A percentile compares a stretch with the other conserved stretches of the same genome.
These are phyloP conservation scores for Podospora pseudopauciseta DNA, from an alignment of 495 filamentous ascomycete species.

Conservation along the genomic window DNA sequence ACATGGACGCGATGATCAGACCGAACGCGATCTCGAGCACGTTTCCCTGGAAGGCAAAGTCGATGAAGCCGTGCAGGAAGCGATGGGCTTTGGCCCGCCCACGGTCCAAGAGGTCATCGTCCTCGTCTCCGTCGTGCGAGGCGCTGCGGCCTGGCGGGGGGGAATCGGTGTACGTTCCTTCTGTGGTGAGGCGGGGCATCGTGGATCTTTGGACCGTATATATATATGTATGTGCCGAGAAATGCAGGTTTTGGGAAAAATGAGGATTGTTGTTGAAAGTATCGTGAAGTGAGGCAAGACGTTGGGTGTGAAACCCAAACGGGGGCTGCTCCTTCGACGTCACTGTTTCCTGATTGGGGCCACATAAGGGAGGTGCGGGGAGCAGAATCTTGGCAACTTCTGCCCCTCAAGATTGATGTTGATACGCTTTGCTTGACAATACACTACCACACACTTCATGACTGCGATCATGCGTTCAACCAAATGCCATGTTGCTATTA, in stretches of 20 bases:
- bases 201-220: neutral
- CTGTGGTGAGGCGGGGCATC: neutral
- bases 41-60: constrained; percentile 70
- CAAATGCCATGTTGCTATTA: neutral
- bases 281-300: neutral
- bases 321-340: neutral
- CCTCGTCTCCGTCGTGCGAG: neutral
- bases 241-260: neutral
- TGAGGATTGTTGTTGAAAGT: neutral
- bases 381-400: neutral
- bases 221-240: neutral
- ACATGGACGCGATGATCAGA: constrained; percentile 69
- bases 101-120: neutral
- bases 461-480: neutral
- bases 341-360: neutral
- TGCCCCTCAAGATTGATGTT: neutral
- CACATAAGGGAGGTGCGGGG: neutral
- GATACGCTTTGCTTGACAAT: neutral
- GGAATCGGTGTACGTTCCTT: neutral
- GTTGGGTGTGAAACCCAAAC: neutral
- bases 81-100: constrained; percentile 9
- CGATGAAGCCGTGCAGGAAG: constrained; percentile 59
- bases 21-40: constrained; percentile 73
- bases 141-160: neutral
- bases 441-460: neutral